A percentile compares a stretch with the other conserved stretches of the same genome.
Conservation (phyloP, 2,329 filamentous ascomycete genomes). For the Metarhizium robertsii region DNA sequence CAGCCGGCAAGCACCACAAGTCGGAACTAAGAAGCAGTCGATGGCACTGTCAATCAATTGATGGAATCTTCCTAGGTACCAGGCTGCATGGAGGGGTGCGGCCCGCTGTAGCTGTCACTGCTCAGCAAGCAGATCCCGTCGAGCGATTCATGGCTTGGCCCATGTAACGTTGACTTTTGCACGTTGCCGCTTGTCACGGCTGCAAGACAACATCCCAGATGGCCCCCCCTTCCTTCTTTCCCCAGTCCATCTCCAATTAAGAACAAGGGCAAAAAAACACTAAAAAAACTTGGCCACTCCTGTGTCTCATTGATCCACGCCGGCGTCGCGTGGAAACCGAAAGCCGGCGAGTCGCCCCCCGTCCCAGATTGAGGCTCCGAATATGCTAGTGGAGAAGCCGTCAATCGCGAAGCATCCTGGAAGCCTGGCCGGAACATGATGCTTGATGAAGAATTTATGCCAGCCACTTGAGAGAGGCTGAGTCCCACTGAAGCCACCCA, state of each 20-base stretch:
- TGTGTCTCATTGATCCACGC: neutral
- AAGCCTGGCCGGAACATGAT: no score
- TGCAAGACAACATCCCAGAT: no score
- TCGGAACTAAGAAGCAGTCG: neutral
- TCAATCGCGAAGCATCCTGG: neutral
- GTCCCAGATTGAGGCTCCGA: neutral
- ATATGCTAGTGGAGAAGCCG: neutral
- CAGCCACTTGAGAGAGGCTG: no score
- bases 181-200: neutral
- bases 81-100: no score
- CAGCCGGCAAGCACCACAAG: neutral
- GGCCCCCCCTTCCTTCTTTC: no score
- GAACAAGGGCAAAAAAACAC: neutral
- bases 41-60: no score
- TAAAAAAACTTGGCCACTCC: neutral
- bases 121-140: neutral
- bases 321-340: neutral
- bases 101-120: no score
- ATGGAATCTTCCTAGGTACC: no score
- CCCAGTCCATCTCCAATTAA: neutral
- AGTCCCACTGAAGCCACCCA: no score
- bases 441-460: no score
- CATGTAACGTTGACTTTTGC: slow-evolving; percentile 11
- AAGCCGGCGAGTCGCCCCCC: neutral
- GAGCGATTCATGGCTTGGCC: neutral